These are phyloP conservation scores for Globisporangium megalacanthum DNA, from an alignment of 352 stramenopile species.

Conservation along the genomic window DNA sequence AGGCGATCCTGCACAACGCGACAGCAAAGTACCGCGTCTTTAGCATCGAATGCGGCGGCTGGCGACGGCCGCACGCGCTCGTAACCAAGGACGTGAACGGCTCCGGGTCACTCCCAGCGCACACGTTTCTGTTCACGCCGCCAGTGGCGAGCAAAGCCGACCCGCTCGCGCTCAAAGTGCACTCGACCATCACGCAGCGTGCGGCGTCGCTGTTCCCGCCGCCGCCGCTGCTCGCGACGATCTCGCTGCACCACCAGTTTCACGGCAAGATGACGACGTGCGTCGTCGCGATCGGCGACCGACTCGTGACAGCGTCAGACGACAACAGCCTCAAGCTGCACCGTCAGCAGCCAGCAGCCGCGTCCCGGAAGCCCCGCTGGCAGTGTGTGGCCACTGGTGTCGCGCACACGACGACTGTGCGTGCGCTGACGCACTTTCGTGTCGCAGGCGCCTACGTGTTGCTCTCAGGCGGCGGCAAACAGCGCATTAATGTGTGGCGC, in stretches of 20 bases:
- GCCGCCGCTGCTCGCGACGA: conserved; percentile 23
- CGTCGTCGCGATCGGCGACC: conserved; percentile 38
- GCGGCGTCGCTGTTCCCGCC: neutral
- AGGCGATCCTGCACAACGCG: conserved; percentile 72
- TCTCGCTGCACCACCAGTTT: conserved; percentile 58
- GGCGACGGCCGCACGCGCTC: conserved; percentile 72
- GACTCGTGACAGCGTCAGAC: conserved; percentile 65
- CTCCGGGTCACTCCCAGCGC: conserved; percentile 26
- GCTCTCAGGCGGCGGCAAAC: conserved; percentile 75
- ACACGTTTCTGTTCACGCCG: conserved; percentile 70
- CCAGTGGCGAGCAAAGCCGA: conserved; percentile 42
- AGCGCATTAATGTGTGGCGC: conserved; percentile 73
- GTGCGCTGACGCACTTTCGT: conserved; percentile 49
- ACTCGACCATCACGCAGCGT: conserved; percentile 32
- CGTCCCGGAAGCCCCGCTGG: conserved; percentile 23
- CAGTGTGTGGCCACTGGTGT: conserved; percentile 43
- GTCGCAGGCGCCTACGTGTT: conserved; percentile 36
- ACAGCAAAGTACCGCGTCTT: conserved; percentile 71
- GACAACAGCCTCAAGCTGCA: conserved; percentile 84
- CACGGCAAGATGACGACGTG: conserved; percentile 78
- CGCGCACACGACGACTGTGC: conserved; percentile 79
- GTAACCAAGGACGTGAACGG: conserved; percentile 4
- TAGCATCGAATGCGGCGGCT: conserved; percentile 74
- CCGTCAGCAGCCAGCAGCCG: conserved; percentile 4
- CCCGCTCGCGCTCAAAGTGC: conserved; percentile 56